Evolutionary conservation across 73 alveolate genomes (phyloP), one percentile per base, ranked within the genome.

Genomic region (Paramecium tetraurelia): DNA sequence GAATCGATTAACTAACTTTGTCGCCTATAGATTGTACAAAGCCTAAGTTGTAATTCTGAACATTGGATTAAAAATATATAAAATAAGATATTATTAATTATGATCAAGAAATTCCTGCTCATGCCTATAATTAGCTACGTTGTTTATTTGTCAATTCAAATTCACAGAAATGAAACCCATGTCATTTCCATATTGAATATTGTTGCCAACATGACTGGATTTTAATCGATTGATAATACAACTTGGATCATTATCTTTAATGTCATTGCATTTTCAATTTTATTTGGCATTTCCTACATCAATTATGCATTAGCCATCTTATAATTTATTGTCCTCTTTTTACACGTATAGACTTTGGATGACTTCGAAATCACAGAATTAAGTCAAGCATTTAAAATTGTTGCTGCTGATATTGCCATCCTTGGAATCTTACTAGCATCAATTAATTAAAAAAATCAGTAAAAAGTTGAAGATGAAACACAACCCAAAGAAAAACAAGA

Each of bases 21-120:
- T 63, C 10, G 84, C 84, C 0, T 63, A 16, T 33, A 6, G 46
- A 63, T 63, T 63, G 84, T 63, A 63, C 21, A 63, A 63, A 21
- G 84, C 84, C 27, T 24, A 63, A 31, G 84, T 63, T 63, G 84
- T 14, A 63, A 63, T 63, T 63, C 48, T 63, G 84, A 63, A 63
- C 84, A 63, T 63, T 63, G 35, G 84, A 63, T 63, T 22, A 63
- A 63, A 24, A 31, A 63, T 63, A 63, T 12, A 63, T 22, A 14
- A 63, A 31, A 63, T 63, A 63, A 31, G 46, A 31, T 31, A 63
- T 63, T 63, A 63, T 31, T 33, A 63, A 31, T 33, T 31, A 63
- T 63, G 84, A 63, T 63, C 46, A 63, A 63, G 84, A 63, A 63
- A 63, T 63, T 63, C 84, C 84, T 63, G 12, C 84, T 63, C 48